Evolutionary conservation across 2,329 filamentous ascomycete species (phyloP).

Genomic region (Cercospora zeina): DNA sequence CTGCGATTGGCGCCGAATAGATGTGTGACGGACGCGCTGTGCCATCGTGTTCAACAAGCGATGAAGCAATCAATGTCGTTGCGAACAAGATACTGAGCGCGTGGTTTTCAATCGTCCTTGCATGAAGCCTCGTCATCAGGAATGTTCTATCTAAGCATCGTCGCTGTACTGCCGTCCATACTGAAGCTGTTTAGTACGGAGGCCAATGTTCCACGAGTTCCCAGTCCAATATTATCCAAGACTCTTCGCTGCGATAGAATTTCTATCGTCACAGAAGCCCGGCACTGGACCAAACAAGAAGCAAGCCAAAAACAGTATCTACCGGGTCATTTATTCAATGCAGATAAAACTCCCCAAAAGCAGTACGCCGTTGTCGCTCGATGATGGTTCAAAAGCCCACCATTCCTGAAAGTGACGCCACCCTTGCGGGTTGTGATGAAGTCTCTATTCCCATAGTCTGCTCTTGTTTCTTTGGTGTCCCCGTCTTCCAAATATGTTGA

Average conservation of each 20-base stretch:
- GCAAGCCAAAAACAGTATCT: slow-evolving; percentile 20
- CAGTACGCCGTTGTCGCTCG: slow-evolving; percentile 16
- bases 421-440: slow-evolving; percentile 18
- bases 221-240: not conserved
- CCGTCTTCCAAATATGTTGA: slow-evolving; percentile 5
- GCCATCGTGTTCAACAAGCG: not conserved
- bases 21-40: not conserved
- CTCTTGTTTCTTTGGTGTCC: slow-evolving; percentile 8
- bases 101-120: not conserved
- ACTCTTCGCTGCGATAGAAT: not conserved
- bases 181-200: not conserved
- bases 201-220: not conserved
- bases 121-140: slow-evolving; percentile 8
- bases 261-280: not conserved
- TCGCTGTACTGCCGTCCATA: not conserved
- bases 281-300: not conserved
- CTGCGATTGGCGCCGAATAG: not conserved
- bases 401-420: not conserved
- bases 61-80: not conserved
- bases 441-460: slow-evolving; percentile 5
- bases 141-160: slow-evolving; percentile 3
- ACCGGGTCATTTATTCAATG: slow-evolving; percentile 14
- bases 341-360: not conserved
- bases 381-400: not conserved
- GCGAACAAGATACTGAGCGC: not conserved